Evolutionary conservation across 495 filamentous ascomycete species (phyloP).

Genomic region (Xylaria bambusicola): DNA sequence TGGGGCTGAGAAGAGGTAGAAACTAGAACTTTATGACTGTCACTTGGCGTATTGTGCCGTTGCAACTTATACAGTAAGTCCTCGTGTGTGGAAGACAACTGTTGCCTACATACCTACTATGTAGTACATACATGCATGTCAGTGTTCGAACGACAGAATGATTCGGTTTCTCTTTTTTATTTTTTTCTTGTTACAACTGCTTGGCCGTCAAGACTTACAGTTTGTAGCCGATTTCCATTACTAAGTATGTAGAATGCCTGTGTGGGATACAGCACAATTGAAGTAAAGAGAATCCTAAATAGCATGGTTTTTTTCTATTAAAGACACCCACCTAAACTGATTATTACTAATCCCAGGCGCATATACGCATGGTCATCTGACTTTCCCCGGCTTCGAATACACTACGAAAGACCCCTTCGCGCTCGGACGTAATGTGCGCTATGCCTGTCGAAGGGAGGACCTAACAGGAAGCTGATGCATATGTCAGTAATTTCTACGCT

Average conservation of each 20-base stretch:
- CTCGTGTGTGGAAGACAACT: no score
- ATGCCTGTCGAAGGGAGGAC: not conserved
- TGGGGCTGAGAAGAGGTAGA: not conserved
- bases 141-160: no score
- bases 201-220: no score
- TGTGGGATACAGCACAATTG: no score
- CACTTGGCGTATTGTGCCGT: not conserved
- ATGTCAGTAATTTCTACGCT: slow-evolving; percentile 11
- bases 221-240: no score
- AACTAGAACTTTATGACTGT: not conserved
- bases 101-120: not conserved
- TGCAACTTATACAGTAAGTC: not conserved
- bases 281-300: no score
- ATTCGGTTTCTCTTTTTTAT: no score
- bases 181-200: no score
- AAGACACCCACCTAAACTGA: not conserved
- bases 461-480: slow-evolving; percentile 1
- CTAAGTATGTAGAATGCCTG: no score
- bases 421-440: slow-evolving; percentile 9
- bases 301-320: not conserved
- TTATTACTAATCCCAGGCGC: slow-evolving; percentile 17
- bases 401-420: not conserved
- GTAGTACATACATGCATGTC: no score
- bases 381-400: slow-evolving; percentile 6
- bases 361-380: slow-evolving; percentile 19